Conservation (phyloP, 805 yeast species). For the Pichia kluyveri region DNA sequence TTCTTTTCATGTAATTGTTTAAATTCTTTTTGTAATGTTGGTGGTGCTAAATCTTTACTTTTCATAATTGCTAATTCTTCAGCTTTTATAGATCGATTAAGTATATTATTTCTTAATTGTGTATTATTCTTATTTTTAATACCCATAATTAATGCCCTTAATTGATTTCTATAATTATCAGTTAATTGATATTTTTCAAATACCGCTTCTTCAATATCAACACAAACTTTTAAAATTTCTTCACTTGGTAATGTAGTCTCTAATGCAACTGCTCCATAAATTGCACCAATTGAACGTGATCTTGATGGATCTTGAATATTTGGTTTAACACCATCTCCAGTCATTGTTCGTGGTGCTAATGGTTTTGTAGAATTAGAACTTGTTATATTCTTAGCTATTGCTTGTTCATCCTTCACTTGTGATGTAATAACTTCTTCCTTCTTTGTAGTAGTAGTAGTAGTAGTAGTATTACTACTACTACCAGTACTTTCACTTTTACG, state of each 20-base stretch:
- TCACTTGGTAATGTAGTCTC: conserved; percentile 50
- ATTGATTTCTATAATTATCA: conserved; percentile 66
- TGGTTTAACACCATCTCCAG: conserved; percentile 71
- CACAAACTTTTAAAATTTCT: conserved; percentile 52
- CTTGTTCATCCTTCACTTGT: too few relatives aligned
- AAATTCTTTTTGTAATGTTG: conserved; percentile 73
- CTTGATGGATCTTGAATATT: conserved; percentile 65
- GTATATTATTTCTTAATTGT: conserved; percentile 61
- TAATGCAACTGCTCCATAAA: conserved; percentile 83
- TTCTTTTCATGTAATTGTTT: conserved; percentile 82
- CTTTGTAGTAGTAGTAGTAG: too few relatives aligned
- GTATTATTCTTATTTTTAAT: conserved; percentile 87
- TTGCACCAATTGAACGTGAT: conserved; percentile 73
- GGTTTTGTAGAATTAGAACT: conserved; percentile 10
- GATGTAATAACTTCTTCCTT: too few relatives aligned
- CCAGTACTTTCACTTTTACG: neutral
- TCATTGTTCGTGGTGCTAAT: conserved; percentile 58
- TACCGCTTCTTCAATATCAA: conserved; percentile 66
- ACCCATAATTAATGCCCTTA: conserved; percentile 81
- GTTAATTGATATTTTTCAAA: conserved; percentile 50
- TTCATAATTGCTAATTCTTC: conserved; percentile 65
- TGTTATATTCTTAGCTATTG: conserved; percentile 12
- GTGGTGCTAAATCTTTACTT: conserved; percentile 96
- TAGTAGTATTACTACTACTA: neutral
- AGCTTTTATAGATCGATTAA: conserved; percentile 59